phyloP scores from a whole-genome alignment of 2,329 filamentous ascomycete species.

The Phialocephala sp. region DNA sequence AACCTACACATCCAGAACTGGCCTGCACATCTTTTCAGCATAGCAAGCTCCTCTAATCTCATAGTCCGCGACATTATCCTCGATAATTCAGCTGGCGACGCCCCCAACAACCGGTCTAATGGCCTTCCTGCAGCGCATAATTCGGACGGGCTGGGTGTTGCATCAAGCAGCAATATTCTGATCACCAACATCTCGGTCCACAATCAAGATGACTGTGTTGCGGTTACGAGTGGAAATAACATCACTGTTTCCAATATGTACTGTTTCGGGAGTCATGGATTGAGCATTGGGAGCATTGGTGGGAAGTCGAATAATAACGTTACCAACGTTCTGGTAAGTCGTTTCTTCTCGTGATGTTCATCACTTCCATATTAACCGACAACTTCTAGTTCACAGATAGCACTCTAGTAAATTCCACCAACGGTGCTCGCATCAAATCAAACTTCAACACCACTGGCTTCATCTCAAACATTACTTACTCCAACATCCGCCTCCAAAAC shows the following conservation, averaged over 20 bases:
- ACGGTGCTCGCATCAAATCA: slow-evolving; percentile 49
- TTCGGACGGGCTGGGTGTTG: slow-evolving; percentile 60
- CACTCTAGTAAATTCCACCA: slow-evolving; percentile 38
- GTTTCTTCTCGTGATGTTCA: not conserved
- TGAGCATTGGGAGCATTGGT: slow-evolving; percentile 44
- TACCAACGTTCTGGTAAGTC: slow-evolving; percentile 41
- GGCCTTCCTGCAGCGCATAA: slow-evolving; percentile 48
- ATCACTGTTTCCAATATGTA: slow-evolving; percentile 40
- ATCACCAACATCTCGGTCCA: slow-evolving; percentile 40
- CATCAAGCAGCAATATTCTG: slow-evolving; percentile 50
- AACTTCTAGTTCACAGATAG: slow-evolving; percentile 40
- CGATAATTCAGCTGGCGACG: slow-evolving; percentile 61
- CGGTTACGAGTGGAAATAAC: slow-evolving; percentile 42
- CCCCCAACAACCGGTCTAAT: slow-evolving; percentile 41
- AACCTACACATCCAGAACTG: slow-evolving; percentile 58
- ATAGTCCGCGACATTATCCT: slow-evolving; percentile 57
- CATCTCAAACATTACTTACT: slow-evolving; percentile 51
- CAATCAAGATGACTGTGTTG: slow-evolving; percentile 44
- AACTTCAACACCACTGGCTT: slow-evolving; percentile 48
- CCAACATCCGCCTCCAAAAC: slow-evolving; percentile 51
- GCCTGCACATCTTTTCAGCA: slow-evolving; percentile 57
- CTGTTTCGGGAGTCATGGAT: slow-evolving; percentile 41
- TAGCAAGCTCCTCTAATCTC: slow-evolving; percentile 50
- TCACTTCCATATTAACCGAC: not conserved
- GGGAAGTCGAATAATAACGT: slow-evolving; percentile 45